A percentile compares a stretch with the other conserved stretches of the same genome.
These are phyloP conservation scores for Coemansia sp. DNA, from an alignment of 192 early-diverging fungal species.

Conservation along the genomic window DNA sequence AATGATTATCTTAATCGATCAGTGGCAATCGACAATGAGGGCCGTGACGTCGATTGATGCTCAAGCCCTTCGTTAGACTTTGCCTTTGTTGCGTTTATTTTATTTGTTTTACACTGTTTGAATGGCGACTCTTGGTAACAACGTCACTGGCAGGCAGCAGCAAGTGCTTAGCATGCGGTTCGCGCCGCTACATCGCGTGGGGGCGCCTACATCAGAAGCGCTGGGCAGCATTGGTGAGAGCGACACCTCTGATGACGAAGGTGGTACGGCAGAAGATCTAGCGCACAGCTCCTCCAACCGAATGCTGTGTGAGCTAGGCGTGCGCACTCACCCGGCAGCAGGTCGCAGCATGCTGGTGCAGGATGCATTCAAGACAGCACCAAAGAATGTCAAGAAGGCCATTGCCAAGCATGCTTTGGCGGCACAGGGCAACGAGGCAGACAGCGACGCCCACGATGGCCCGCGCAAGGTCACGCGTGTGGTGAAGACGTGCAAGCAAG, in stretches of 20 bases:
- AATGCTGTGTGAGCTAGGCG: constrained; percentile 8
- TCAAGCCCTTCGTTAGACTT: not conserved
- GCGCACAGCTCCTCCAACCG: constrained; percentile 16
- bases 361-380: not conserved
- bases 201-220: not conserved
- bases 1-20: not conserved
- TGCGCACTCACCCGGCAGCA: not conserved
- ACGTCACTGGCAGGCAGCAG: not conserved
- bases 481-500: constrained; percentile 18
- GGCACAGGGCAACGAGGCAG: not conserved
- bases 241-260: constrained; percentile 15
- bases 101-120: not conserved
- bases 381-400: constrained; percentile 18
- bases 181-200: not conserved
- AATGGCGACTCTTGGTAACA: not conserved
- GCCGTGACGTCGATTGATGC: not conserved
- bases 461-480: constrained; percentile 16
- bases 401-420: constrained; percentile 9
- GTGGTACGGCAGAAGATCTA: not conserved
- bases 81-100: not conserved
- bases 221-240: not conserved
- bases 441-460: not conserved
- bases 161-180: constrained; percentile 11
- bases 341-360: not conserved
- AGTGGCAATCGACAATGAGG: not conserved